Evolutionary conservation across 148 eudicot species (phyloP).

Genomic region (Arctostaphylos glauca): DNA sequence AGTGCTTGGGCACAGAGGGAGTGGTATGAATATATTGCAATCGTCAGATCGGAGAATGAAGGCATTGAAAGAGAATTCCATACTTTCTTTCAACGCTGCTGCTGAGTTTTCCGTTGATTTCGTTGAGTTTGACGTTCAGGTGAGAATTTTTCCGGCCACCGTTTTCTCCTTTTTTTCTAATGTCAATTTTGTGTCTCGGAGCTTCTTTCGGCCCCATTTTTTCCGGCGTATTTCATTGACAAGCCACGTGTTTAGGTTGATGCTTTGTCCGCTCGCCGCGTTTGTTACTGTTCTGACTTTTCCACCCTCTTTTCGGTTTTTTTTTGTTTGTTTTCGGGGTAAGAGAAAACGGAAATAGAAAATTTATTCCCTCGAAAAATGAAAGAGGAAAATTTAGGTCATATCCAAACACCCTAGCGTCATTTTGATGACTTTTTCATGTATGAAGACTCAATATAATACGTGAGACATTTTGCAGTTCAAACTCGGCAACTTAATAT

Average conservation of each 20-base stretch:
- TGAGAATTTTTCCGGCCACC: not conserved
- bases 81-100: slow-evolving; percentile 42
- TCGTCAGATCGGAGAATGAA: slow-evolving; percentile 39
- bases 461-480: too few relatives aligned
- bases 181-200: not conserved
- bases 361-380: too few relatives aligned
- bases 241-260: not conserved
- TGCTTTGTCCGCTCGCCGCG: slow-evolving; percentile 6
- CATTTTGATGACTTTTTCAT: too few relatives aligned
- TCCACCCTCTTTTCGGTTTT: not conserved
- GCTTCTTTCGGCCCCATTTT: not conserved
- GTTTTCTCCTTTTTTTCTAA: not conserved
- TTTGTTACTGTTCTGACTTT: not conserved
- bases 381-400: too few relatives aligned
- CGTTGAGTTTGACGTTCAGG: slow-evolving; percentile 66
- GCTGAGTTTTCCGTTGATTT: slow-evolving; percentile 32
- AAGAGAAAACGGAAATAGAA: too few relatives aligned
- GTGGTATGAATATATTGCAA: slow-evolving; percentile 47
- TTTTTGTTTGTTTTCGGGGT: not conserved
- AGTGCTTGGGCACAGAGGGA: slow-evolving; percentile 54
- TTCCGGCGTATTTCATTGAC: not conserved
- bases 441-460: too few relatives aligned
- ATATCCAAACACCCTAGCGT: too few relatives aligned
- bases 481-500: too few relatives aligned
- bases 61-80: slow-evolving; percentile 39